Evolutionary conservation across 257 asterid species (phyloP), one percentile per base, ranked within the genome.

Genomic region (Solanum paucissectum): DNA sequence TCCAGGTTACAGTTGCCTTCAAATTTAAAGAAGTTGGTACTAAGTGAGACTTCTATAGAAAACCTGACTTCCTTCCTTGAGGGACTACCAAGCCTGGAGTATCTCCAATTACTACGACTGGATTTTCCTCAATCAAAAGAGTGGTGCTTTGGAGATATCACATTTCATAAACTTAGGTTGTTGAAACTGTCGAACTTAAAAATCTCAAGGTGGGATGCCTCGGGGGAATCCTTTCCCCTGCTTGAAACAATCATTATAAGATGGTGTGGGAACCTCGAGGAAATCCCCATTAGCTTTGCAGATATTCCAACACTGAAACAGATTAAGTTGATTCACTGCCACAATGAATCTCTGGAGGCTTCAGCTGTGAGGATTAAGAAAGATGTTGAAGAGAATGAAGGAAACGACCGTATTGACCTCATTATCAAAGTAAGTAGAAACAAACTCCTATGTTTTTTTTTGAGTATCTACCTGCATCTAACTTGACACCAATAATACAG

Each of bases 21-120:
- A 25, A 52, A 16, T 16, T 2, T 52, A 52, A 52, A 52, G 0
- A 52, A 16, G 62, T 16, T 52, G 60, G 9, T 16, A 14, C 60
- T 49, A 2, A 8, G 0, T 0, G 18, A 7, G 2, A 46, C 2
- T 46, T 0, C 0, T 46, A 44, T 12, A 4, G 18, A 4, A 4
- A 46, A n/a, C 0, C 0, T 6, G 1, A 27, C 9, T 27, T 0
- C 84, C 64, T 13, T 12, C 2, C 25, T 25, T 25, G 84, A 2
- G 0, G 13, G 14, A 25, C 38, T 42, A 25, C 38, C 25, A 25
- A 25, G 5, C 11, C 25, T 79, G 38, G 84, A 25, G 64, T 79
- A 42, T 77, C 84, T 77, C 60, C 12, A 77, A 25, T 25, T 49
- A 49, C 1, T n/a, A n/a, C n/a, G n/a, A n/a, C n/a, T 29, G 29